phyloP scores from a whole-genome alignment of 306 rosid species.

The Fragaria nilgerrensis region DNA sequence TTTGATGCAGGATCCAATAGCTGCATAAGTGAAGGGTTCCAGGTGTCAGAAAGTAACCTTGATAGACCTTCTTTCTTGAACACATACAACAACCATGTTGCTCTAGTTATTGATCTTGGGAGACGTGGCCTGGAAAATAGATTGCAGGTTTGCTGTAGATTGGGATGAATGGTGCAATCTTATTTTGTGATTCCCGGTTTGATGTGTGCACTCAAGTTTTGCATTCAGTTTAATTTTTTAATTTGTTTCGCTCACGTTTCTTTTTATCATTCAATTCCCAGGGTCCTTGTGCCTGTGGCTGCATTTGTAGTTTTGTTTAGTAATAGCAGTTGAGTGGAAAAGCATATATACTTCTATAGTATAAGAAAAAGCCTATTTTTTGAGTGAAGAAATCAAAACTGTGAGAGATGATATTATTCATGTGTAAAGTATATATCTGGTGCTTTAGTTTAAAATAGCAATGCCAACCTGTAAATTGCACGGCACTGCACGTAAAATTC shows the following conservation, averaged over 20 bases:
- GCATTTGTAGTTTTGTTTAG: constrained; percentile 19
- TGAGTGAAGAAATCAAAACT: not conserved
- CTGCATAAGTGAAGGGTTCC: constrained; percentile 46
- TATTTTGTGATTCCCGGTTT: constrained; percentile 18
- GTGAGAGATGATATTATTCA: not conserved
- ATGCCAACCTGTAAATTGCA: too few species aligned
- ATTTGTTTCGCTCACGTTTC: not conserved
- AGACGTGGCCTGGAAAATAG: not conserved
- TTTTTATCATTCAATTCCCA: not conserved
- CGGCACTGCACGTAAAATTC: too few species aligned
- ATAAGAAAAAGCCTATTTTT: not conserved
- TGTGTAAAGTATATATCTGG: not conserved
- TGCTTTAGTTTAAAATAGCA: not conserved
- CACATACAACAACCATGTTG: constrained; percentile 23
- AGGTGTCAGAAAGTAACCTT: constrained; percentile 24
- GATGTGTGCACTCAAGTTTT: constrained; percentile 23
- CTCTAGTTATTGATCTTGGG: not conserved
- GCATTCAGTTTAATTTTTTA: constrained; percentile 7
- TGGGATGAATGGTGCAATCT: constrained; percentile 15
- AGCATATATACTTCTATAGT: not conserved
- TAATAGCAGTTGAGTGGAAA: constrained; percentile 5
- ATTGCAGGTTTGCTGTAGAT: constrained; percentile 13
- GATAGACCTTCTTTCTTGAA: constrained; percentile 8
- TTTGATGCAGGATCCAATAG: constrained; percentile 72
- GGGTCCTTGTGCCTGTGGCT: constrained; percentile 18